phyloP scores from a whole-genome alignment of 345 rosid genomes.

The Citrus sinensis region DNA sequence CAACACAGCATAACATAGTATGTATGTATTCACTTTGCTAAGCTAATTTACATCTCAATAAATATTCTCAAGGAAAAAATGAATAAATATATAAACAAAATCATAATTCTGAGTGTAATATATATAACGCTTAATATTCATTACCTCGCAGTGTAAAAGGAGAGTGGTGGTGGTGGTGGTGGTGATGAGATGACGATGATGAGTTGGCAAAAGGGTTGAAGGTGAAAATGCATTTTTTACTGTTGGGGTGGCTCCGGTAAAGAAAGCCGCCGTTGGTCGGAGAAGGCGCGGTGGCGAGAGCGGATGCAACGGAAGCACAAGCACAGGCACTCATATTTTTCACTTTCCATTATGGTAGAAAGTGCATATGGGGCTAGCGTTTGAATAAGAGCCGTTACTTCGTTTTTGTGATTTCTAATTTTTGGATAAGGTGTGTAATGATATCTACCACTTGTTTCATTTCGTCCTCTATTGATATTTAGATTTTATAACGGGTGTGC shows the following conservation, averaged over 20 bases:
- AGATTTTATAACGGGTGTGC: too few relatives aligned
- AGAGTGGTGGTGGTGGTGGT: not conserved
- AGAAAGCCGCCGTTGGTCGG: conserved; percentile 6
- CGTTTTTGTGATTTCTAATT: conserved; percentile 1
- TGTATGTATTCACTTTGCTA: not conserved
- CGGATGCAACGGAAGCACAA: conserved; percentile 15
- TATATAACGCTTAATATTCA: too few relatives aligned
- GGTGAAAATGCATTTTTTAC: conserved; percentile 1
- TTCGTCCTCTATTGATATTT: not conserved
- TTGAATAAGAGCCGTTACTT: not conserved
- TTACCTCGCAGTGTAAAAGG: conserved; percentile 27
- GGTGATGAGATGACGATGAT: not conserved
- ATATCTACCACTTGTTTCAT: conserved; percentile 6
- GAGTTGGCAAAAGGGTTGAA: conserved; percentile 12
- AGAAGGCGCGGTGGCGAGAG: conserved; percentile 24
- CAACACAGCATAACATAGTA: not conserved
- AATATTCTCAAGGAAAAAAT: not conserved
- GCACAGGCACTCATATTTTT: conserved; percentile 32
- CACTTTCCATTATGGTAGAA: conserved; percentile 34
- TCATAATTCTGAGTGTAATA: not conserved
- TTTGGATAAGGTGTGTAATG: not conserved
- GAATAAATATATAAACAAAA: too few relatives aligned
- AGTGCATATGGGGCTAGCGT: not conserved
- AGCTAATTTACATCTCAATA: not conserved
- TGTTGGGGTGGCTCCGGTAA: conserved; percentile 6